These are phyloP conservation scores for Geoglossum glabrum DNA, from an alignment of 495 filamentous ascomycete genomes.

Conservation along the genomic window DNA sequence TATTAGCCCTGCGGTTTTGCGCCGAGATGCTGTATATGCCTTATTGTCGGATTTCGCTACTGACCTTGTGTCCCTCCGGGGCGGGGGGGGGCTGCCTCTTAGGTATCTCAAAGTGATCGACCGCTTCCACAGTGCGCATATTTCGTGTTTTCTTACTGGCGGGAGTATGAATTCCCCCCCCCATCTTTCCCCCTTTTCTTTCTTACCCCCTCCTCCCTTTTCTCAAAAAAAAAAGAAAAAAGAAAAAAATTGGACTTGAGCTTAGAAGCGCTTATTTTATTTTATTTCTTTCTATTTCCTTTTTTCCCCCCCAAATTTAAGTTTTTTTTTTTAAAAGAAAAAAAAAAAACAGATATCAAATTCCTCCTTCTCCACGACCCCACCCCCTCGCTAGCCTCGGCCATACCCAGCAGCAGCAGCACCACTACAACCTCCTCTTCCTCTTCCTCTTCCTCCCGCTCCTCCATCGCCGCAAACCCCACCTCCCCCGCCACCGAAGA, in stretches of 20 bases:
- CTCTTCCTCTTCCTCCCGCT: slow-evolving; percentile 28
- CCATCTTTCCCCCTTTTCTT: background rate
- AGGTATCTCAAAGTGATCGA: slow-evolving; percentile 95
- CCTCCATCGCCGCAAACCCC: slow-evolving; percentile 58
- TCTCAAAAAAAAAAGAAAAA: no score
- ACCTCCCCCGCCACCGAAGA: slow-evolving; percentile 79
- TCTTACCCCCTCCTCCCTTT: background rate
- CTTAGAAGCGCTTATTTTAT: no score
- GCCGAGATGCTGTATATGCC: no score
- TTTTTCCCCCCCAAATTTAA: no score
- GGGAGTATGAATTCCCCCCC: slow-evolving; percentile 25
- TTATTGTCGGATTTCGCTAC: no score
- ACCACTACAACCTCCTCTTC: slow-evolving; percentile 2
- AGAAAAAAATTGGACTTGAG: no score
- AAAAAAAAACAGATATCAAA: slow-evolving; percentile 33
- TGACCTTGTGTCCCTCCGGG: no score
- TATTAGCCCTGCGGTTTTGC: no score
- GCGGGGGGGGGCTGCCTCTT: no score
- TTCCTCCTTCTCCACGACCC: slow-evolving; percentile 74
- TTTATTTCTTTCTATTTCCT: no score
- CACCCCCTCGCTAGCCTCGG: slow-evolving; percentile 25
- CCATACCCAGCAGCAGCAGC: slow-evolving; percentile 10
- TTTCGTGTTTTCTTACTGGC: slow-evolving; percentile 78
- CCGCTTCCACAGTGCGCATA: slow-evolving; percentile 74
- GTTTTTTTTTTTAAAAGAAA: no score